Conservation (phyloP, 306 rosid species). For the Alnus glutinosa region DNA sequence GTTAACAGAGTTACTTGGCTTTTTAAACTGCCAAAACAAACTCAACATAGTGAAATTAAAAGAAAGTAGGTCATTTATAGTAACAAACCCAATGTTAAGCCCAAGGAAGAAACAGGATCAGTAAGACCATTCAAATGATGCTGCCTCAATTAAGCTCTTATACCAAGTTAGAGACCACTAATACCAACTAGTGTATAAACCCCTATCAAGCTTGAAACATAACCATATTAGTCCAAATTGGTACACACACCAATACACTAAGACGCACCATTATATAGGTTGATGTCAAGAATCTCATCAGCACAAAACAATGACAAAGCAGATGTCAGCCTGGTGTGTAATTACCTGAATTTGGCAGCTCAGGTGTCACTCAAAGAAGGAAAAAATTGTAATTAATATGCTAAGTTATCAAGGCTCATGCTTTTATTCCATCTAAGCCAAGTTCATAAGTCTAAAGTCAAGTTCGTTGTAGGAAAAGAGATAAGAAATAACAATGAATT, state of each 20-base stretch:
- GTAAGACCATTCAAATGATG: slow-evolving; percentile 2
- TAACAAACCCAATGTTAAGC: background rate
- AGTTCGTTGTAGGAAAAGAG: background rate
- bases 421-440: background rate
- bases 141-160: background rate
- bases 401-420: background rate
- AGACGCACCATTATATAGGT: background rate
- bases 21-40: background rate
- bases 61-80: background rate
- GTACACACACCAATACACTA: background rate
- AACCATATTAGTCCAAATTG: background rate
- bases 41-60: background rate
- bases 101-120: background rate
- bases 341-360: background rate
- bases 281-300: background rate
- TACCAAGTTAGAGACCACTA: background rate
- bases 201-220: background rate
- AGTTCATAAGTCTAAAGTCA: background rate
- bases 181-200: background rate
- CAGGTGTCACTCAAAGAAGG: background rate
- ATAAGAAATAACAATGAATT: background rate
- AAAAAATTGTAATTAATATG: background rate
- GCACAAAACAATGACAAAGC: background rate
- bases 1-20: background rate
- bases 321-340: background rate